Evolutionary conservation across 75 land plant genomes (phyloP).

Genomic region (Isoetes taiwanensis): DNA sequence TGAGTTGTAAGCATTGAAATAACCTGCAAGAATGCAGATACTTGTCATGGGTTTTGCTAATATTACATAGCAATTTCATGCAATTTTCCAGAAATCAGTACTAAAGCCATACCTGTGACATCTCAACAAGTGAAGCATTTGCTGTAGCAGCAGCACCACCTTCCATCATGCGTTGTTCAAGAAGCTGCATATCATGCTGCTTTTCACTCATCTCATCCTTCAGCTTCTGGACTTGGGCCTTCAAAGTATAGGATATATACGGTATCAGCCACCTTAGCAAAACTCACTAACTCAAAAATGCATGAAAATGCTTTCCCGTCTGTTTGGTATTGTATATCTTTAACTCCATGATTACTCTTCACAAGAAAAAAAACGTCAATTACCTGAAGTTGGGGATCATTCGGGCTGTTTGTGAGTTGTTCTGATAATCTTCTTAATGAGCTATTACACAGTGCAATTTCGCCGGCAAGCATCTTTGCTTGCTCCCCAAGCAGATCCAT

Average conservation of each 20-base stretch:
- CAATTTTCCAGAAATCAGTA: background rate
- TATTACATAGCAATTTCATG: no score
- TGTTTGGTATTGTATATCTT: no score
- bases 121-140: constrained; percentile 57
- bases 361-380: no score
- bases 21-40: constrained; percentile 52
- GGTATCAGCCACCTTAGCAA: no score
- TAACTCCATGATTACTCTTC: no score
- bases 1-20: constrained; percentile 58
- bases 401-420: constrained; percentile 70
- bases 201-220: constrained; percentile 81
- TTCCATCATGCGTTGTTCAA: constrained; percentile 63
- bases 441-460: constrained; percentile 80
- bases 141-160: constrained; percentile 47
- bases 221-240: constrained; percentile 70
- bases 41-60: no score
- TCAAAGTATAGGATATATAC: no score
- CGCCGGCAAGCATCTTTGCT: constrained; percentile 95
- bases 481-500: constrained; percentile 85
- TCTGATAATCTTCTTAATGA: constrained; percentile 72
- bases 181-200: constrained; percentile 50
- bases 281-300: no score
- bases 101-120: constrained; percentile 59
- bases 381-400: constrained; percentile 51
- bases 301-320: no score